These are phyloP conservation scores for Aphanomyces astaci DNA, from an alignment of 352 stramenopile species.

Conservation along the genomic window DNA sequence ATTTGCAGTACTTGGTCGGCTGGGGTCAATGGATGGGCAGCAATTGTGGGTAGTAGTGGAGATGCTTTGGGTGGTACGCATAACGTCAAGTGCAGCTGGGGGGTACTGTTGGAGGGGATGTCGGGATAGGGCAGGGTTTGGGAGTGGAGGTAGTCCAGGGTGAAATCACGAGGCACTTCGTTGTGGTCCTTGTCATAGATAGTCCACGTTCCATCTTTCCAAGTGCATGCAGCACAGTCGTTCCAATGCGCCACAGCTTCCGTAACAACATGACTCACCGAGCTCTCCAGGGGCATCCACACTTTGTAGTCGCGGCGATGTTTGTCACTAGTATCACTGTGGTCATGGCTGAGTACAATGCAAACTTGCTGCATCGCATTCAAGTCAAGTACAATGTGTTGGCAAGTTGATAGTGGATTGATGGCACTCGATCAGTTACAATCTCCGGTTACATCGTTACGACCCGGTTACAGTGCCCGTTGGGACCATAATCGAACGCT, in stretches of 20 bases:
- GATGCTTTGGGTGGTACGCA: background rate
- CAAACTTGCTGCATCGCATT: background rate
- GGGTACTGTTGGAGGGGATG: background rate
- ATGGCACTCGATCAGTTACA: background rate
- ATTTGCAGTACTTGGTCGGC: conserved; percentile 57
- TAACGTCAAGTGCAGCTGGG: background rate
- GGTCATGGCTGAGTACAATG: background rate
- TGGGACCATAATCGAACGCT: no score
- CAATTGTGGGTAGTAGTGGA: background rate
- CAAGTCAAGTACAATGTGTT: no score
- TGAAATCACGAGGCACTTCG: background rate
- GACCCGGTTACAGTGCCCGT: background rate
- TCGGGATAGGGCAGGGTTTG: background rate
- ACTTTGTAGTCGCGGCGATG: no score
- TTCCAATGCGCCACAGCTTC: no score
- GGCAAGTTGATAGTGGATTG: background rate
- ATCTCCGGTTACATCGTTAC: background rate
- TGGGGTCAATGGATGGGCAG: conserved; percentile 31
- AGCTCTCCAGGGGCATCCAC: no score
- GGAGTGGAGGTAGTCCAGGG: background rate
- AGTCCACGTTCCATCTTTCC: no score
- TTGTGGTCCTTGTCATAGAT: no score
- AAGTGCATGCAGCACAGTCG: no score
- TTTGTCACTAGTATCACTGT: no score
- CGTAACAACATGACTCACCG: no score